Evolutionary conservation across 208 protist genomes (phyloP).

Genomic region (Trypanosoma platydactyli): DNA sequence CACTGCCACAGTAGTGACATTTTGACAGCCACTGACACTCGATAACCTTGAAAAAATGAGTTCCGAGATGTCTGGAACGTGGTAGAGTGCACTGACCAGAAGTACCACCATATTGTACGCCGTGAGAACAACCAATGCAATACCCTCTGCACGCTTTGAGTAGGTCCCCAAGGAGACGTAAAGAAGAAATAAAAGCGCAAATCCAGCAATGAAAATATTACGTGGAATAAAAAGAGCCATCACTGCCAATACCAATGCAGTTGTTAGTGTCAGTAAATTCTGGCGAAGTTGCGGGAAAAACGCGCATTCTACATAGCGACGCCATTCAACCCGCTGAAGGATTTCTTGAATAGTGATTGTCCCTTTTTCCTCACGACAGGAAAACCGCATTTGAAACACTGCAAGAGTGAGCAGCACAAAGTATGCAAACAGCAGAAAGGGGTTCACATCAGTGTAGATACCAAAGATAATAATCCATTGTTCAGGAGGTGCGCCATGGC

Average conservation of each 20-base stretch:
- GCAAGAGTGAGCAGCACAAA: slow-evolving; percentile 14
- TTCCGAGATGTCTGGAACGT: slow-evolving; percentile 12
- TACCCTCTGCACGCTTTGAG: slow-evolving; percentile 11
- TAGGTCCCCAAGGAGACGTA: slow-evolving; percentile 19
- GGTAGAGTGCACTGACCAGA: slow-evolving; percentile 15
- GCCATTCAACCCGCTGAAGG: slow-evolving; percentile 17
- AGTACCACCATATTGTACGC: slow-evolving; percentile 27
- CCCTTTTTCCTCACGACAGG: not conserved
- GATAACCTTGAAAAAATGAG: slow-evolving; percentile 1
- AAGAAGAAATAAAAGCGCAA: slow-evolving; percentile 27
- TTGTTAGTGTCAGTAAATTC: slow-evolving; percentile 3
- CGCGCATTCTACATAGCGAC: slow-evolving; percentile 1
- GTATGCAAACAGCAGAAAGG: slow-evolving; percentile 12
- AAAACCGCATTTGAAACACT: slow-evolving; percentile 12
- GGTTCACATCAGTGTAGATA: slow-evolving; percentile 8
- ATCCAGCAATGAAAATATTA: slow-evolving; percentile 22
- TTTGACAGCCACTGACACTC: slow-evolving; percentile 7
- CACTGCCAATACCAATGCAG: slow-evolving; percentile 7
- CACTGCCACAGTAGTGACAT: not conserved
- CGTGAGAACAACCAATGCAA: slow-evolving; percentile 4
- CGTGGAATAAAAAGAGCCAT: slow-evolving; percentile 18
- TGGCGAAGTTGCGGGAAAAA: slow-evolving; percentile 17
- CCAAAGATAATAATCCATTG: slow-evolving; percentile 7
- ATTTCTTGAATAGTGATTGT: slow-evolving; percentile 14
- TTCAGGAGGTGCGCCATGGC: too few species aligned